A percentile compares a stretch with the other conserved stretches of the same genome.
These are phyloP conservation scores for Spongospora subterranea DNA, from an alignment of 208 protist genomes.

Conservation along the genomic window DNA sequence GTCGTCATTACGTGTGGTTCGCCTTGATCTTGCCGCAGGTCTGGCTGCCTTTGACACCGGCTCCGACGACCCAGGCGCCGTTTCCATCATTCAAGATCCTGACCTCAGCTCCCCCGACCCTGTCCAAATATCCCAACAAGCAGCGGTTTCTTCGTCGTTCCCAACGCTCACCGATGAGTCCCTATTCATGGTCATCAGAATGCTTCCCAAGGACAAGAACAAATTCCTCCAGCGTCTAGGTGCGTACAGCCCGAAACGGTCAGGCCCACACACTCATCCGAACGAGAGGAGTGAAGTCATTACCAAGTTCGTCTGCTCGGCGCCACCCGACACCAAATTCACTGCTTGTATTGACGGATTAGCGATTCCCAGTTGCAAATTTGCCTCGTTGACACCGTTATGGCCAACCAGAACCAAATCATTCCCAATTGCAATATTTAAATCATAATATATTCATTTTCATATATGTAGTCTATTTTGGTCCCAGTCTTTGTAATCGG, in stretches of 20 bases:
- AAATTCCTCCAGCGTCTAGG: slow-evolving; percentile 50
- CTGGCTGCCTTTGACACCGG: not conserved
- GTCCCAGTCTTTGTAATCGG: no score
- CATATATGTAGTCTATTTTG: no score
- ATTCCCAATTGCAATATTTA: slow-evolving; percentile 34
- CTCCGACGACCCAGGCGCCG: not conserved
- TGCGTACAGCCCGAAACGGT: slow-evolving; percentile 3
- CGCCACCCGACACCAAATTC: not conserved
- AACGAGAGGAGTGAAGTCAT: not conserved
- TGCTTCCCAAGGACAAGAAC: slow-evolving; percentile 42
- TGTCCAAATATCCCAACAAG: not conserved
- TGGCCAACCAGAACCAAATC: slow-evolving; percentile 50
- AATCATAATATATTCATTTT: no score
- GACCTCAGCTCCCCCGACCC: not conserved
- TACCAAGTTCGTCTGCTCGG: slow-evolving; percentile 37
- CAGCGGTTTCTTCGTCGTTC: not conserved
- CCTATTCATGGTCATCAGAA: not conserved
- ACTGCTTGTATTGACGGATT: slow-evolving; percentile 23
- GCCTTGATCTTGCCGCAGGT: not conserved
- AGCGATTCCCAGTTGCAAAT: not conserved
- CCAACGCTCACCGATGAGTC: not conserved
- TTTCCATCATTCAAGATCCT: not conserved
- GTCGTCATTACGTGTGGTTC: not conserved
- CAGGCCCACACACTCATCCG: not conserved
- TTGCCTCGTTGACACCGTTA: slow-evolving; percentile 14